phyloP scores from a whole-genome alignment of 2,329 filamentous ascomycete genomes.

The Sporothrix pseudoabietina region DNA sequence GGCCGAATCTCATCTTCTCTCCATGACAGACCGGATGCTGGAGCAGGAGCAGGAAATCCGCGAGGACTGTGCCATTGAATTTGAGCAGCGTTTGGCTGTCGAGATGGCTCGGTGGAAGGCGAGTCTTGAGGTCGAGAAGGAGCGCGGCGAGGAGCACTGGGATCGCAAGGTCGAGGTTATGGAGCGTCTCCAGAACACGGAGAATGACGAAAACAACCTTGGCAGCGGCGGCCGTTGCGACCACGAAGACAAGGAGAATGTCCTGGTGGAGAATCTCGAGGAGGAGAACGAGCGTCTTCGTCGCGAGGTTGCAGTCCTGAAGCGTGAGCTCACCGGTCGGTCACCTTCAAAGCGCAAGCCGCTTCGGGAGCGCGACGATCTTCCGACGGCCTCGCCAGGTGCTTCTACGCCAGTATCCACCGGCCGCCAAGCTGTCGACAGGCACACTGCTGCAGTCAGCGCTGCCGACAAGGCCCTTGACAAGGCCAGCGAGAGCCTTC shows the following conservation, averaged over 20 bases:
- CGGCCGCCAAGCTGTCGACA: conserved; percentile 29
- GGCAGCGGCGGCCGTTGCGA: conserved; percentile 37
- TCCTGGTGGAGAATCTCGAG: conserved; percentile 64
- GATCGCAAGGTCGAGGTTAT: conserved; percentile 75
- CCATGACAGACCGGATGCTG: conserved; percentile 65
- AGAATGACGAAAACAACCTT: conserved; percentile 30
- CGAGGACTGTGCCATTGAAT: conserved; percentile 85
- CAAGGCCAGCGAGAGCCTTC: conserved; percentile 43
- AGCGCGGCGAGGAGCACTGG: conserved; percentile 79
- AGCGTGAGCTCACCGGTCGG: conserved; percentile 64
- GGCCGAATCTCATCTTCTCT: conserved; percentile 71
- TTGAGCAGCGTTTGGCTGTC: conserved; percentile 73
- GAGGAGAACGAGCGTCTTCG: conserved; percentile 71
- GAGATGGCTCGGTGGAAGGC: conserved; percentile 82
- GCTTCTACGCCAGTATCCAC: conserved; percentile 28
- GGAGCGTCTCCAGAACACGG: conserved; percentile 44
- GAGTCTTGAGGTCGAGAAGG: conserved; percentile 74
- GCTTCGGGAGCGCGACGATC: conserved; percentile 57
- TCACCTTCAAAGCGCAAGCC: conserved; percentile 65
- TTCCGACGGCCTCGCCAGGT: conserved; percentile 35
- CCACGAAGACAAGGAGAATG: conserved; percentile 62
- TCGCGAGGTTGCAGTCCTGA: conserved; percentile 64
- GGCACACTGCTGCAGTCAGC: background rate
- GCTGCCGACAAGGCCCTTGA: conserved; percentile 10
- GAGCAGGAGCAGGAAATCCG: conserved; percentile 80